Conservation (phyloP, 495 filamentous ascomycete species). For the Talaromyces liani region DNA sequence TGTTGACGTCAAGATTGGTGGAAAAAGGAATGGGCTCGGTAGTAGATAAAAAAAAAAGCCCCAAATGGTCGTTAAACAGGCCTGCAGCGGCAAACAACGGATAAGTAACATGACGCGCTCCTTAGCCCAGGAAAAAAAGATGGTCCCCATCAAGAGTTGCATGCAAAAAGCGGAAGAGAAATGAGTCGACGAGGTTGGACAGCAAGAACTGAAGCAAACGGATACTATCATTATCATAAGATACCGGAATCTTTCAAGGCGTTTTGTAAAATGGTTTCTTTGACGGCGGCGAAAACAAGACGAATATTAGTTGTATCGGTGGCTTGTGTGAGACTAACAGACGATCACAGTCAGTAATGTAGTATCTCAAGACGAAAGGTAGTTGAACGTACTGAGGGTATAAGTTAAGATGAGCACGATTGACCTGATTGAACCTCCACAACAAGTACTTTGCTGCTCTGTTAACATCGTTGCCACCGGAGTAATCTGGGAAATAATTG, state of each 20-base stretch:
- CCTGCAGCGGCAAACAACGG: background rate
- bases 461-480: conserved; percentile 94
- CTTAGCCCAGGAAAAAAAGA: background rate
- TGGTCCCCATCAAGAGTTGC: background rate
- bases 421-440: conserved; percentile 98
- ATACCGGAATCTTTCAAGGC: conserved; percentile 97
- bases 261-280: conserved; percentile 98
- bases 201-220: conserved; percentile 11
- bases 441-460: conserved; percentile 95
- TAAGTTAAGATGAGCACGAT: conserved; percentile 88
- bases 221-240: conserved; percentile 41
- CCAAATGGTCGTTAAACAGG: background rate
- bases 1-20: conserved; percentile 23
- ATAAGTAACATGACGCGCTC: background rate
- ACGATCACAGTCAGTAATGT: conserved; percentile 23
- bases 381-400: conserved; percentile 84
- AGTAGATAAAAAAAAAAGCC: background rate
- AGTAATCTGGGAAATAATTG: conserved; percentile 97
- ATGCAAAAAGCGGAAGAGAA: background rate
- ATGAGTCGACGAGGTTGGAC: background rate
- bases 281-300: conserved; percentile 94
- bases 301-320: conserved; percentile 98
- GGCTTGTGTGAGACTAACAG: conserved; percentile 82
- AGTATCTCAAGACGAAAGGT: background rate
- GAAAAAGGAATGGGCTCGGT: conserved; percentile 5